Percentiles rank a stretch among this genome's conserved stretches.
Conservation (phyloP, 2,329 filamentous ascomycete genomes). For the Arachnopeziza araneosa region DNA sequence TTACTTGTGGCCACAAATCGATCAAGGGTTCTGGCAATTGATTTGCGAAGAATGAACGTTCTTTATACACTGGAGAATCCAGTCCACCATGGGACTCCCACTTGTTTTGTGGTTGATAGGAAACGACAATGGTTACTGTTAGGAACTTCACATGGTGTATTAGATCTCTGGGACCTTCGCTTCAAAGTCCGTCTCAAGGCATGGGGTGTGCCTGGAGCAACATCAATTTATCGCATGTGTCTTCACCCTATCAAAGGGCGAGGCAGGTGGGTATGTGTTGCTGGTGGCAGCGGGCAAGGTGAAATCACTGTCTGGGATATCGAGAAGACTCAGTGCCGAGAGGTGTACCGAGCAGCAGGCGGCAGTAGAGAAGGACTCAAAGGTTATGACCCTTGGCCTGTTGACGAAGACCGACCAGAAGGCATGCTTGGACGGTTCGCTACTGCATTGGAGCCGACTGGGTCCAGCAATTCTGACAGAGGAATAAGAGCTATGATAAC, state of each 20-base stretch:
- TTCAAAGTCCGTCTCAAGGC: conserved; percentile 83
- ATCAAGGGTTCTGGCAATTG: conserved; percentile 76
- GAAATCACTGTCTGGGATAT: conserved; percentile 96
- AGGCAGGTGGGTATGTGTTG: conserved; percentile 80
- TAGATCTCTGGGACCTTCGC: conserved; percentile 95
- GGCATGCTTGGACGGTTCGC: conserved; percentile 84
- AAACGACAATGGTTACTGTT: conserved; percentile 86
- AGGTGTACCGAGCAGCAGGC: conserved; percentile 69
- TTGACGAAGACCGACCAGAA: conserved; percentile 84
- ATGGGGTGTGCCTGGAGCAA: conserved; percentile 80
- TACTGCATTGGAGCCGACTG: conserved; percentile 60
- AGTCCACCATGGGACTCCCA: conserved; percentile 84
- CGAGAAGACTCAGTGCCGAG: conserved; percentile 80
- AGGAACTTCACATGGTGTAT: conserved; percentile 85
- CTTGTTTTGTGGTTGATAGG: conserved; percentile 82
- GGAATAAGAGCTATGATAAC: conserved; percentile 72
- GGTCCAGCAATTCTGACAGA: conserved; percentile 49
- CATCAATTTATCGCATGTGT: conserved; percentile 71
- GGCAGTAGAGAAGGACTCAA: conserved; percentile 55
- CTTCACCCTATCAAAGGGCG: conserved; percentile 74
- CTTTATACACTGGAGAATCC: conserved; percentile 81
- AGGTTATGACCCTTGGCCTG: conserved; percentile 76
- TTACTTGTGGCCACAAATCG: conserved; percentile 81
- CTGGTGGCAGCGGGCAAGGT: conserved; percentile 78
- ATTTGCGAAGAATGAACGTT: conserved; percentile 79